Conservation (phyloP, 139 green algal species). For the Diplosphaera chodatii region DNA sequence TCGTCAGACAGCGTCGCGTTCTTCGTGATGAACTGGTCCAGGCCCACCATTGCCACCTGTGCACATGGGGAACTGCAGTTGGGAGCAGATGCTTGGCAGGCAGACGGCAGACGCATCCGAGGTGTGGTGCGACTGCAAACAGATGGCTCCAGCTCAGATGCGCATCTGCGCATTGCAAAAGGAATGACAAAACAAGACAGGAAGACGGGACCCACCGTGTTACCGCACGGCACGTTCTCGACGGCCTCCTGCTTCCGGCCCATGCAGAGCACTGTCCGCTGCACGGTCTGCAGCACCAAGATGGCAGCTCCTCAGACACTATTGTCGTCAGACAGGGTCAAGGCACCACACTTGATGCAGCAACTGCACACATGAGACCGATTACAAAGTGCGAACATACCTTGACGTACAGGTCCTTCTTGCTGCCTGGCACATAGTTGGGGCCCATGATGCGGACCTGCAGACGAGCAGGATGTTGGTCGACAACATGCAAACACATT, state of each 20-base stretch:
- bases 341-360: neutral
- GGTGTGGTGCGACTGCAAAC: too few species aligned
- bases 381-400: neutral
- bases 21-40: conserved; percentile 99
- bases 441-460: conserved; percentile 98
- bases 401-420: conserved; percentile 99
- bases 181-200: too few species aligned
- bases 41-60: conserved; percentile 78
- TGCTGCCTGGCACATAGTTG: conserved; percentile 95
- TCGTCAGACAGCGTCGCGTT: conserved; percentile 94
- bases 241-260: conserved; percentile 95
- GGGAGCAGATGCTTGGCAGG: too few species aligned
- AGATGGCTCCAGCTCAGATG: too few species aligned
- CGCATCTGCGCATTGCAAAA: too few species aligned
- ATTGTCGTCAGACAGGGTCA: too few species aligned
- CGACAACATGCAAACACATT: too few species aligned
- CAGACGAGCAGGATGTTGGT: neutral
- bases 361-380: neutral
- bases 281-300: conserved; percentile 58
- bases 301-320: neutral
- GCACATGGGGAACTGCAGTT: too few species aligned
- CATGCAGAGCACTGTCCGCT: conserved; percentile 99
- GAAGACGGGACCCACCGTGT: conserved; percentile 94
- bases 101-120: too few species aligned
- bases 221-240: conserved; percentile 96